Percentiles rank a stretch among this genome's conserved stretches.
These are phyloP conservation scores for Macadamia tetraphylla DNA, from an alignment of 164 flowering plant species.

Conservation along the genomic window DNA sequence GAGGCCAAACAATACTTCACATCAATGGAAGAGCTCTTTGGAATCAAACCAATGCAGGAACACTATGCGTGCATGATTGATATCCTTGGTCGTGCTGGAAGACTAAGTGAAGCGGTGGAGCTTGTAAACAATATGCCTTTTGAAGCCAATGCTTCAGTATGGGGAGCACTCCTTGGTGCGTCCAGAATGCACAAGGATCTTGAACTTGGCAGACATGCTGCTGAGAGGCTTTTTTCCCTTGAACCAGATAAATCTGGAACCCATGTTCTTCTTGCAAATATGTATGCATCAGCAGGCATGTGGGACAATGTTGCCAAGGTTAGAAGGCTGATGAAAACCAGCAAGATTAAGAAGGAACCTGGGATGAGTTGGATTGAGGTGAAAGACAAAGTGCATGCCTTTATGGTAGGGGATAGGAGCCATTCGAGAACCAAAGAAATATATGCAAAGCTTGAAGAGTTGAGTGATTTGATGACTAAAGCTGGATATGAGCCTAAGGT, in stretches of 20 bases:
- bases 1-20: constrained; percentile 46
- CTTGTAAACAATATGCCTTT: constrained; percentile 50
- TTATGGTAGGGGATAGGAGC: constrained; percentile 51
- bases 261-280: constrained; percentile 57
- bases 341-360: constrained; percentile 58
- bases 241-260: constrained; percentile 63
- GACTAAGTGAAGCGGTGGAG: constrained; percentile 42
- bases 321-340: constrained; percentile 47
- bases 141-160: constrained; percentile 46
- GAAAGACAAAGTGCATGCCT: constrained; percentile 48
- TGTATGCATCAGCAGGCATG: constrained; percentile 57
- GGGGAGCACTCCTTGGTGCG: constrained; percentile 73
- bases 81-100: constrained; percentile 60
- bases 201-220: constrained; percentile 47
- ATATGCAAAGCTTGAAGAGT: constrained; percentile 44
- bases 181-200: constrained; percentile 51
- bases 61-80: constrained; percentile 78
- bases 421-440: constrained; percentile 48
- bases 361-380: constrained; percentile 72
- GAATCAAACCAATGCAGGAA: constrained; percentile 46
- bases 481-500: constrained; percentile 60
- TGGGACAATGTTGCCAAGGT: constrained; percentile 50
- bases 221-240: constrained; percentile 43
- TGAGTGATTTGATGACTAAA: constrained; percentile 32
- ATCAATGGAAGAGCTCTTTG: constrained; percentile 39